Base-by-base conservation (phyloP, 306 rosid species). In the Trifolium subterraneum region DNA sequence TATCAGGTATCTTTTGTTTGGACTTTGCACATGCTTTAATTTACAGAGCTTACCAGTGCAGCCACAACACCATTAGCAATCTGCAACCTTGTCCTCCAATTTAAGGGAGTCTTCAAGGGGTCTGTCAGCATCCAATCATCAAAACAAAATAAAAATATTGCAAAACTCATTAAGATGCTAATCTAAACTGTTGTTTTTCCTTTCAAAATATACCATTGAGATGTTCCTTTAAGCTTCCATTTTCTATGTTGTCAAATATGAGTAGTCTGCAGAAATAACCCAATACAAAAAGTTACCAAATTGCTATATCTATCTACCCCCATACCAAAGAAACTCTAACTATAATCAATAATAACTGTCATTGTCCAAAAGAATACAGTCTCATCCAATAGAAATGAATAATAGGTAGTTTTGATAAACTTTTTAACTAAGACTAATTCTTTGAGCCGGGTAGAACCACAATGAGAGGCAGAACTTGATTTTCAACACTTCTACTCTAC, bases 181-280 rank as follows among this genome's bases (percentile, higher is more conserved):
- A 56, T 71, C 52, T 61, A 72, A 60, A 35, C 27, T 62, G 13
- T 10, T 8, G 51, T 76, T 41, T 70, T 54, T 27, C 11, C 18
- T 58, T 23, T 47, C 31, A 61, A 65, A 74, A 27, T 20, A 73
- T 91, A 93, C 97, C 98, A 68, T 85, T 88, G 36, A 93, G 97
- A 87, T 87, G 92, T 68, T 91, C 96, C 87, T 88, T 91, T 82
- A 93, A 85, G 90, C 96, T 93, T 80, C 98, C 98, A 64, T 90
- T 85, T 82, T 87, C 93, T 79, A 89, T 84, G 75, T 58, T 87
- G 68, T 85, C 97, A 75, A 85, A 93, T 64, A 93, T 86, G 27
- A 93, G 90, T 78, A 91, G 69, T 76, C 98, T 93, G 88, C 83
- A 77, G 31, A 70, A 64, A 71, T 33, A 44, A 48, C 22, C 79